Evolutionary conservation across 163 green algal species (phyloP).

Genomic region (Scenedesmus sp.): DNA sequence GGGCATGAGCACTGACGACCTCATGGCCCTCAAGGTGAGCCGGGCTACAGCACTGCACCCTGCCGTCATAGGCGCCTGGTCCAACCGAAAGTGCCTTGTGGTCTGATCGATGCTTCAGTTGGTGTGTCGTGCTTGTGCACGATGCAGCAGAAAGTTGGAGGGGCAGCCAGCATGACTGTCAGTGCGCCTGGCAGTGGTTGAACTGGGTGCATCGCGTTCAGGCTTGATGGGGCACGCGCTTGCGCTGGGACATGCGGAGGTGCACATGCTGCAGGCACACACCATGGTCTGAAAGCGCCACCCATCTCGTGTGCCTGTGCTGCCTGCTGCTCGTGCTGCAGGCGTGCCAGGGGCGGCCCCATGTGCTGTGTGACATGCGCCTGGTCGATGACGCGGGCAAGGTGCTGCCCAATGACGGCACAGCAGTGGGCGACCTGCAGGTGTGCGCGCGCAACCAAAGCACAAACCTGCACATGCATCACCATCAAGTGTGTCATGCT

Average conservation of each 20-base stretch:
- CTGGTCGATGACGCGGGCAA: constrained; percentile 80
- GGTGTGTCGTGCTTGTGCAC: no score
- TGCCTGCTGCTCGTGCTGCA: constrained; percentile 44
- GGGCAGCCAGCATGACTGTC: no score
- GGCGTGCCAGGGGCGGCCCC: constrained; percentile 75
- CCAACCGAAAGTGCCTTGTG: no score
- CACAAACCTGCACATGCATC: no score
- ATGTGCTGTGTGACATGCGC: constrained; percentile 81
- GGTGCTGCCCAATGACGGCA: constrained; percentile 82
- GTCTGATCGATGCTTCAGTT: no score
- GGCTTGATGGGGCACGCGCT: no score
- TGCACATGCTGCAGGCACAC: not conserved
- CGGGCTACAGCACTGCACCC: no score
- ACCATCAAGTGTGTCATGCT: no score
- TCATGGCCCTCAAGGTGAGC: not conserved
- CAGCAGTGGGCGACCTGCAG: constrained; percentile 81
- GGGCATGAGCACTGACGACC: constrained; percentile 43
- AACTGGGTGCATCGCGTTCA: no score
- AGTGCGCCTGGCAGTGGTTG: no score
- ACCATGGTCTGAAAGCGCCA: not conserved
- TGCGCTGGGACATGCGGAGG: not conserved
- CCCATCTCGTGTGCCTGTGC: not conserved
- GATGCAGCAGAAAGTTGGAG: no score
- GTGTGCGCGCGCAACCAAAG: constrained; percentile 33
- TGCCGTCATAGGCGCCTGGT: no score